A percentile compares a stretch with the other conserved stretches of the same genome.
Conservation (phyloP, 2,329 filamentous ascomycete genomes). For the Dothistroma septosporum region DNA sequence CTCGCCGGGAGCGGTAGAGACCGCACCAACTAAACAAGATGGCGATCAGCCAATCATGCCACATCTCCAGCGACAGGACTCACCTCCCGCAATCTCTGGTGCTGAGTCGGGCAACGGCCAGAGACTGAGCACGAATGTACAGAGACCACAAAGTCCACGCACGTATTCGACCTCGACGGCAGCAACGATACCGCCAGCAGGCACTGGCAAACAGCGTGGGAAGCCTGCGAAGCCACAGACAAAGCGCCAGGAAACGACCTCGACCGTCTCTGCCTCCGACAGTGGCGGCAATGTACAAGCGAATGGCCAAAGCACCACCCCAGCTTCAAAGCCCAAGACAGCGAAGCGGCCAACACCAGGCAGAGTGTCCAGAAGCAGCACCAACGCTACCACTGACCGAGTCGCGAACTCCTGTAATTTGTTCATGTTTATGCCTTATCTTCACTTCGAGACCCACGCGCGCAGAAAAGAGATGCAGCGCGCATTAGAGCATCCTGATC, state of each 20-base stretch:
- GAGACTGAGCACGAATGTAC: not conserved
- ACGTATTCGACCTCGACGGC: not conserved
- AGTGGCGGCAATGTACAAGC: constrained; percentile 5
- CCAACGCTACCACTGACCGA: constrained; percentile 8
- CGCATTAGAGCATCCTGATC: constrained; percentile 41
- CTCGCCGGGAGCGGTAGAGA: not conserved
- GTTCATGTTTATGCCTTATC: constrained; percentile 58
- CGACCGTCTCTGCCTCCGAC: constrained; percentile 17
- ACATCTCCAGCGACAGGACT: not conserved
- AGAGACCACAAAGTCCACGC: not conserved
- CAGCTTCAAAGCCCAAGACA: not conserved
- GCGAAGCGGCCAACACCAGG: constrained; percentile 4
- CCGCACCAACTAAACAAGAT: not conserved
- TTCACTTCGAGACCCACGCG: constrained; percentile 60
- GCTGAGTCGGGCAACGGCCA: not conserved
- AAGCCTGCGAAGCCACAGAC: constrained; percentile 9
- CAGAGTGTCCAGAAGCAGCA: constrained; percentile 8
- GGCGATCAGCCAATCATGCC: not conserved
- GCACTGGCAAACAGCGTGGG: not conserved
- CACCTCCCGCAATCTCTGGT: not conserved
- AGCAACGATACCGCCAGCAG: not conserved
- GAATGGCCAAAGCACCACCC: not conserved
- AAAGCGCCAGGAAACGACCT: constrained; percentile 18
- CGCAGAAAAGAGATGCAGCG: constrained; percentile 50
- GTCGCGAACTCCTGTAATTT: constrained; percentile 30